Evolutionary conservation across 129 eudicot species (phyloP).

Genomic region (Rutidosis leptorrhynchoides): DNA sequence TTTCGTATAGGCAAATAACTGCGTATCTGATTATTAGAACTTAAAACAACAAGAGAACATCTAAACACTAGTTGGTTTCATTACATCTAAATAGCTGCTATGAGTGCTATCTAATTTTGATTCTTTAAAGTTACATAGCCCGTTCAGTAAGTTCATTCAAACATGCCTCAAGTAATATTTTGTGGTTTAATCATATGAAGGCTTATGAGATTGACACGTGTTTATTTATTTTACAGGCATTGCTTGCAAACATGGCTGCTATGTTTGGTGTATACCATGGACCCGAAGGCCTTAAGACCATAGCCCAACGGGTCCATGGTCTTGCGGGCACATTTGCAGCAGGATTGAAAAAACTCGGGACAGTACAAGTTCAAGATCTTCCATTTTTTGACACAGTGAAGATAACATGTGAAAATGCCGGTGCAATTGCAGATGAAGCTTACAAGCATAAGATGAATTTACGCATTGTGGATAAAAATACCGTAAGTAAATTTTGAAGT

Average conservation of each 20-base stretch:
- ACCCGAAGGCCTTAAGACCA: conserved; percentile 91
- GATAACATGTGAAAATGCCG: conserved; percentile 63
- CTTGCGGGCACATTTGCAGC: conserved; percentile 81
- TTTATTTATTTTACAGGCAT: conserved; percentile 48
- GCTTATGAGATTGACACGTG: not conserved
- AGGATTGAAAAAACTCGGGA: conserved; percentile 82
- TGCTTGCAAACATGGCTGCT: conserved; percentile 99
- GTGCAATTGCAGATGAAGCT: conserved; percentile 79
- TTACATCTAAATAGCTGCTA: not conserved
- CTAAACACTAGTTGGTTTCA: not conserved
- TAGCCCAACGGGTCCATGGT: conserved; percentile 88
- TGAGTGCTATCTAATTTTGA: not conserved
- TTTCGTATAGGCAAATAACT: not conserved
- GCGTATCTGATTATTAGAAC: not conserved
- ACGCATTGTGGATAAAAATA: conserved; percentile 72
- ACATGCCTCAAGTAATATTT: not conserved
- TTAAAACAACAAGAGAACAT: not conserved
- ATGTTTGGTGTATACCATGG: conserved; percentile 97
- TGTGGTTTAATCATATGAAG: not conserved
- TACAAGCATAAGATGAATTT: conserved; percentile 67
- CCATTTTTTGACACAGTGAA: conserved; percentile 97
- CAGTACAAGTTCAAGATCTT: conserved; percentile 73
- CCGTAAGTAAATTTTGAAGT: conserved; percentile 40
- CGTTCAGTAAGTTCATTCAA: too few relatives aligned
- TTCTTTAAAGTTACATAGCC: too few relatives aligned